Conservation (phyloP, 2,329 filamentous ascomycete species). For the Aspergillus proliferans region DNA sequence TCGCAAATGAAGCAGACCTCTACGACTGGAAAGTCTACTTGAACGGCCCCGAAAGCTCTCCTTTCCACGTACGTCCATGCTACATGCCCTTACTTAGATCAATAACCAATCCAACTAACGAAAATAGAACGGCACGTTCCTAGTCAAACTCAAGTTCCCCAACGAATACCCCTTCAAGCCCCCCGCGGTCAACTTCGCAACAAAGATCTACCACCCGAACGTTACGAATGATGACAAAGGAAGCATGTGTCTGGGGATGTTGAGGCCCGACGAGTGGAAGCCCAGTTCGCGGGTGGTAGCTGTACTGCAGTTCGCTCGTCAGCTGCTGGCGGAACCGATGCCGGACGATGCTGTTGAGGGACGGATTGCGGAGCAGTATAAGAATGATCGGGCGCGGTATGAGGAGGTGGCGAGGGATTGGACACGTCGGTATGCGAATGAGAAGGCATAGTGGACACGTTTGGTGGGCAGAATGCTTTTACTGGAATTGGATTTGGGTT, state of each 20-base stretch:
- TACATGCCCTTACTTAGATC: background rate
- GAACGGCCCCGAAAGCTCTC: conserved; percentile 59
- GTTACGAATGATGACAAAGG: conserved; percentile 81
- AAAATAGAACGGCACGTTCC: conserved; percentile 63
- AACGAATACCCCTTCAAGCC: conserved; percentile 86
- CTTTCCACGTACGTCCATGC: conserved; percentile 53
- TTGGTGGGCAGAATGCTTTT: background rate
- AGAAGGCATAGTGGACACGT: conserved; percentile 17
- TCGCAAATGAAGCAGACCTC: conserved; percentile 59
- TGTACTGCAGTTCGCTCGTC: conserved; percentile 70
- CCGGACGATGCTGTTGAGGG: conserved; percentile 85
- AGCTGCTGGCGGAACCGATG: conserved; percentile 72
- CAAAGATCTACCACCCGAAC: conserved; percentile 94
- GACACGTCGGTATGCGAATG: conserved; percentile 63
- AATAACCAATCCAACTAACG: background rate
- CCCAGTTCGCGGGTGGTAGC: conserved; percentile 69
- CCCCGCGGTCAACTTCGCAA: conserved; percentile 70
- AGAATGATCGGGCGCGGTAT: conserved; percentile 60
- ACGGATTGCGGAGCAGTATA: conserved; percentile 78
- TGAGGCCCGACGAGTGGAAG: conserved; percentile 88
- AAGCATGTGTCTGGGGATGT: conserved; percentile 75
- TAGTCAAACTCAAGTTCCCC: conserved; percentile 66
- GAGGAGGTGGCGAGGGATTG: conserved; percentile 70
- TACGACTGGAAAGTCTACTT: conserved; percentile 63
- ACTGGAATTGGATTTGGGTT: background rate